Evolutionary conservation across 1,139 yeast species (phyloP).

Genomic region (Kurtzmaniella natalensis): DNA sequence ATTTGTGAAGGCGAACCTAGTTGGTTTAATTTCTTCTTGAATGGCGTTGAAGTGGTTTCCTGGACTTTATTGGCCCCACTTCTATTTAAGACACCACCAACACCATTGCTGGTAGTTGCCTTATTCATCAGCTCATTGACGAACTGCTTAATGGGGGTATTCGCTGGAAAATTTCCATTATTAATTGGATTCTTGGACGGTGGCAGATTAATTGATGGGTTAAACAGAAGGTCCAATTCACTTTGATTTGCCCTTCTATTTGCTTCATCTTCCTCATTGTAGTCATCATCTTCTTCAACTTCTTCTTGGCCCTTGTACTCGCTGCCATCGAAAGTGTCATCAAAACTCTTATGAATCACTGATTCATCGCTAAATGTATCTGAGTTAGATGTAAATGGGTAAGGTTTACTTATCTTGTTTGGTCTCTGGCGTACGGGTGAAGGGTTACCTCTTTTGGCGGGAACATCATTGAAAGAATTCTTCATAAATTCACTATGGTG

Average conservation of each 20-base stretch:
- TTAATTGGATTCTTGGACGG: constrained; percentile 13
- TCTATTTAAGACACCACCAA: constrained; percentile 6
- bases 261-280: constrained; percentile 18
- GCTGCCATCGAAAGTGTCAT: not conserved
- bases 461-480: constrained; percentile 16
- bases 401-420: not conserved
- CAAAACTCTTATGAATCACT: not conserved
- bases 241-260: constrained; percentile 9
- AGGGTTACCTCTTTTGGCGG: constrained; percentile 2
- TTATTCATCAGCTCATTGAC: constrained; percentile 1
- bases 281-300: constrained; percentile 1
- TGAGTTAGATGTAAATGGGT: constrained; percentile 8
- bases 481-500: constrained; percentile 28
- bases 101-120: constrained; percentile 2
- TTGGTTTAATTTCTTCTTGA: constrained; percentile 6
- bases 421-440: constrained; percentile 2
- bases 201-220: constrained; percentile 30
- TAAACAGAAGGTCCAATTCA: constrained; percentile 27
- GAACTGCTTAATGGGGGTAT: constrained; percentile 5
- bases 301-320: no score
- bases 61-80: constrained; percentile 5
- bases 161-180: constrained; percentile 2
- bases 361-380: constrained; percentile 4
- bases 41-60: constrained; percentile 4
- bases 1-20: constrained; percentile 15